Evolutionary conservation across 192 early-diverging fungal genomes (phyloP), one percentile per base, ranked within the genome.

Genomic region (Haplosporangium gracile): DNA sequence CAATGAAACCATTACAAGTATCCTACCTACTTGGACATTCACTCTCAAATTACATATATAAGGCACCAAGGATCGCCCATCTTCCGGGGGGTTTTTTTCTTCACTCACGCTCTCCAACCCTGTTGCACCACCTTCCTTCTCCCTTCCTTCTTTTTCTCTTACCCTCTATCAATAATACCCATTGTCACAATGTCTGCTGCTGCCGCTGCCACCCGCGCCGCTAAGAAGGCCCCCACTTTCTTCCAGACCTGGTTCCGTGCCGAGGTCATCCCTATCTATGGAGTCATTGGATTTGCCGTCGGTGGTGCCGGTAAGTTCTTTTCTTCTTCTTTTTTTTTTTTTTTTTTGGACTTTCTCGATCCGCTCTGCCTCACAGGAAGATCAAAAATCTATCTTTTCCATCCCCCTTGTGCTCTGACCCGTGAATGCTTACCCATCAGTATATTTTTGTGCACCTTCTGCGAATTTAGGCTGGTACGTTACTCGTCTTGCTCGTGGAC

Each of bases 181-280:
- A 65, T 70, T 65, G 26, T 32, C 73, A 88, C 82, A 51, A 91
- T 91, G 91, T 79, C 88, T 75, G 88, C 90, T 70, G 24, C 55
- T 60, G 16, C 11, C 20, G 60, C 60, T 65, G 86, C 89, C 71
- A 83, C 89, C 80, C 74, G 79, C 70, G 82, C 90, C 82, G 91
- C 89, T 77, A 90, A 90, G 79, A 92, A 90, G 87, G 82, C 78
- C 13, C 77, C 78, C 40, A 49, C 75, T 32, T 63, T 92, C 76
- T 89, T 88, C 88, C 76, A 76, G 78, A 91, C 90, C 85, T 93
- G 92, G 92, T 93, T 88, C 88, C 83, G 88, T 75, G 68, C 82
- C 63, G 92, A 93, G 85, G 90, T 92, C 79, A 81, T 93, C 79
- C 92, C 92, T 65, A 93, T 93, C 87, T 93, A 93, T 51, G 82